Evolutionary conservation across 2,329 filamentous ascomycete genomes (phyloP), one percentile per base, ranked within the genome.

Genomic region (Trichoderma endophyticum): DNA sequence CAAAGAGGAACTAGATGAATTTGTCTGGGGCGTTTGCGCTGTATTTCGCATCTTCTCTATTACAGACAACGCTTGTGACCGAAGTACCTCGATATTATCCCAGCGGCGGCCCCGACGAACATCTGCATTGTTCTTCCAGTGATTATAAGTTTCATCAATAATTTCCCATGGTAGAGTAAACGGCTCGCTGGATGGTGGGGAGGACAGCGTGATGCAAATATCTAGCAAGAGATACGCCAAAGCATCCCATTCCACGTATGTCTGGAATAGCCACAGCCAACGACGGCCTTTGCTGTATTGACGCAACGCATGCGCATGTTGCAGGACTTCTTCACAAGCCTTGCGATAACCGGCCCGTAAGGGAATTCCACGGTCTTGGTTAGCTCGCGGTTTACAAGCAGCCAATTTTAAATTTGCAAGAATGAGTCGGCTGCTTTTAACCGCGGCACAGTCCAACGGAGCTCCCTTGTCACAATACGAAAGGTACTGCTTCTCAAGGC

Each of bases 231-330:
- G 83, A 76, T 89, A 90, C 1, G 88, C 88, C 48, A 91, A 83
- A 3, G 88, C 87, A 76, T 90, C 88, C 89, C 89, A 91, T 76
- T 91, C 90, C 75, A 89, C 86, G 71, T 91, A 89, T 2, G 88
- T 90, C 26, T 84, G 83, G 81, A 90, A 90, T 0, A 91, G 82
- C 90, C 90, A 92, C 51, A 86, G 84, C 89, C 89, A 92, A 76
- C 89, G 88, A 54, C 56, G 73, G 61, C 61, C 73, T 21, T 63
- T 73, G n/a, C 43, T 61, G 11, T 61, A 72, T 39, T 70, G 57
- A 6, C 74, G 68, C 39, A 74, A 21, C 2, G n/a, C 62, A 14
- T 65, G 34, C 2, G 71, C 64, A 24, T 73, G 63, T 3, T 59
- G 51, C 12, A 75, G 36, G 11, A 75, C 60, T 12, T 73, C 65